A percentile compares a stretch with the other conserved stretches of the same genome.
phyloP scores from a whole-genome alignment of 2,329 filamentous ascomycete genomes.

The Lasiodiplodia gonubiensis region DNA sequence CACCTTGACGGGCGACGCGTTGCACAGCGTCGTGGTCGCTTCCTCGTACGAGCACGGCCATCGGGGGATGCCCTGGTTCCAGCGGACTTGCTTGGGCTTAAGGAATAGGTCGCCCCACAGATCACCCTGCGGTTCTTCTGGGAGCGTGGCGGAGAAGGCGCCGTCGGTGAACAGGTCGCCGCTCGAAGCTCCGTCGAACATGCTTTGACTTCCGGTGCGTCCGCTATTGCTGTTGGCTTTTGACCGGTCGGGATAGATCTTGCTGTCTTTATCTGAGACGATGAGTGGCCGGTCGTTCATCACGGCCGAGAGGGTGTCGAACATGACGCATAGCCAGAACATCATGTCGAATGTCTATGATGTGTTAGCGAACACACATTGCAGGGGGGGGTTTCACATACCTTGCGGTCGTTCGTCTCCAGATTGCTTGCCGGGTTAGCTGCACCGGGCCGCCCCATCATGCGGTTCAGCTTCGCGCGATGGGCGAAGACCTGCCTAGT shows the following conservation, averaged over 20 bases:
- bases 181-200: not conserved
- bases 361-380: not conserved
- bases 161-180: constrained; percentile 14
- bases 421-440: not conserved
- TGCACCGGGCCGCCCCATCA: constrained; percentile 2
- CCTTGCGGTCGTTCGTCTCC: constrained; percentile 12
- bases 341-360: constrained; percentile 58
- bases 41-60: constrained; percentile 64
- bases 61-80: constrained; percentile 36
- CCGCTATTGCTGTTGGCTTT: constrained; percentile 6
- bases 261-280: constrained; percentile 55
- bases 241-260: constrained; percentile 38
- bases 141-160: not conserved
- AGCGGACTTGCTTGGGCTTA: constrained; percentile 30
- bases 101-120: constrained; percentile 19
- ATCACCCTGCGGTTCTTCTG: constrained; percentile 1
- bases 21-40: constrained; percentile 56
- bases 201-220: not conserved
- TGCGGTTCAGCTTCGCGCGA: constrained; percentile 18
- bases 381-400: not conserved
- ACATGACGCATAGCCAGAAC: constrained; percentile 66
- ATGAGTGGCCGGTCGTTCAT: constrained; percentile 57
- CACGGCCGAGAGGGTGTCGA: constrained; percentile 62
- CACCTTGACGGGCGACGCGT: constrained; percentile 64
- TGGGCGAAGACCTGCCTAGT: constrained; percentile 48